These are phyloP conservation scores for Lizonia empirigonia DNA, from an alignment of 2,329 filamentous ascomycete genomes.

Conservation along the genomic window DNA sequence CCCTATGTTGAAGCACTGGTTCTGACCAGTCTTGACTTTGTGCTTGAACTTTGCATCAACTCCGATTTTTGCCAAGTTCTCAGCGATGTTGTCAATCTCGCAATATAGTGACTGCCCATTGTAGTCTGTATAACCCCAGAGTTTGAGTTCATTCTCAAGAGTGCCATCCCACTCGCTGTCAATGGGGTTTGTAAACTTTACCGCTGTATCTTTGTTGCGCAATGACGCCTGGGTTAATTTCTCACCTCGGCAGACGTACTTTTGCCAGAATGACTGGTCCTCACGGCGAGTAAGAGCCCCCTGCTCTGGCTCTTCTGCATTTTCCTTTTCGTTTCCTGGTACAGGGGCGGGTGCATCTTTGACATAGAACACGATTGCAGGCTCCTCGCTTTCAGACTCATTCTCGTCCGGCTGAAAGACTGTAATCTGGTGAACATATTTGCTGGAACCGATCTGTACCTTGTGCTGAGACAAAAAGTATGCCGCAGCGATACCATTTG, in stretches of 20 bases:
- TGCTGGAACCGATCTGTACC: constrained; percentile 13
- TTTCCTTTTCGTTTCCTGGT: neutral
- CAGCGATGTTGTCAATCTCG: neutral
- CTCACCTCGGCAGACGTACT: constrained; percentile 3
- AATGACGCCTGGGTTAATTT: constrained; percentile 2
- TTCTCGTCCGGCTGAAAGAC: constrained; percentile 3
- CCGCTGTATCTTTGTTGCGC: constrained; percentile 5
- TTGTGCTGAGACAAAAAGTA: constrained; percentile 21
- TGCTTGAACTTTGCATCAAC: neutral
- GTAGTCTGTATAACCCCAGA: constrained; percentile 6
- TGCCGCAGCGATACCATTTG: constrained; percentile 6
- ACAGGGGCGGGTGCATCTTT: neutral
- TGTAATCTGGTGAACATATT: constrained; percentile 6
- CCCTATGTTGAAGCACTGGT: neutral
- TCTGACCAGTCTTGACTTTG: neutral
- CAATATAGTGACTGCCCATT: neutral
- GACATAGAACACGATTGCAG: constrained; percentile 5
- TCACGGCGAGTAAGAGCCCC: neutral
- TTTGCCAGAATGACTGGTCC: neutral
- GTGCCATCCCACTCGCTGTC: constrained; percentile 8
- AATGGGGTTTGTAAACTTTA: neutral
- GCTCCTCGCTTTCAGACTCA: neutral
- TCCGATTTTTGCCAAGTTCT: neutral
- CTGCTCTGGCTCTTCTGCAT: neutral
- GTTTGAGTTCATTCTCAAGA: neutral